Percentiles rank a stretch among this genome's conserved stretches.
Conservation (phyloP, 2,329 filamentous ascomycete species). For the Fusarium decemcellulare region DNA sequence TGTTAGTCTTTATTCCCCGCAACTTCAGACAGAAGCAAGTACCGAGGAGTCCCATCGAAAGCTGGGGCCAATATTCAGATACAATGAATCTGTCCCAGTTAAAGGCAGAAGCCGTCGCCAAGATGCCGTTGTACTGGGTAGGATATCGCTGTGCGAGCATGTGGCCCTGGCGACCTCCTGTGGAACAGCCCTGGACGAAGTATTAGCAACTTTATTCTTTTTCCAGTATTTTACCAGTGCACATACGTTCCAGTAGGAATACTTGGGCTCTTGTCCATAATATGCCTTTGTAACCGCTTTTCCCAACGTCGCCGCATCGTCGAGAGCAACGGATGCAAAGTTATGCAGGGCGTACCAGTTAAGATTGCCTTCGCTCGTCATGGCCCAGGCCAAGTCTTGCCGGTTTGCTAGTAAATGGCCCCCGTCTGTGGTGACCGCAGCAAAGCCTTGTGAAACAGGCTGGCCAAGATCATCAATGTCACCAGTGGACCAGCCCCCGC, state of each 20-base stretch:
- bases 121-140: conserved; percentile 67
- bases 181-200: conserved; percentile 58
- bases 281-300: conserved; percentile 58
- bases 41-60: conserved; percentile 42
- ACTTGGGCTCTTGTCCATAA: conserved; percentile 54
- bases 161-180: conserved; percentile 69
- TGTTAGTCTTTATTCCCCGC: not conserved
- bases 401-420: not conserved
- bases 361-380: conserved; percentile 35
- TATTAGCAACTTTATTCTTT: not conserved
- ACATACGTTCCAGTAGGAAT: conserved; percentile 61
- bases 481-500: conserved; percentile 33
- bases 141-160: conserved; percentile 67
- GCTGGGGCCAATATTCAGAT: conserved; percentile 37
- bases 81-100: conserved; percentile 51
- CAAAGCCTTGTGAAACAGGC: conserved; percentile 18
- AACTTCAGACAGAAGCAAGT: rapidly evolving
- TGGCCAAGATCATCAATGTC: not conserved
- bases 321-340: conserved; percentile 44
- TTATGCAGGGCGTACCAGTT: conserved; percentile 46
- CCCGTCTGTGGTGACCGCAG: conserved; percentile 27
- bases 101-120: conserved; percentile 62
- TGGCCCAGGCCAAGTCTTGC: conserved; percentile 26
- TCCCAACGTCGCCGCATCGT: conserved; percentile 55
- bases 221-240: no score